A percentile compares a stretch with the other conserved stretches of the same genome.
Conservation (phyloP, 2,329 filamentous ascomycete genomes). For the Colletotrichum karsti region DNA sequence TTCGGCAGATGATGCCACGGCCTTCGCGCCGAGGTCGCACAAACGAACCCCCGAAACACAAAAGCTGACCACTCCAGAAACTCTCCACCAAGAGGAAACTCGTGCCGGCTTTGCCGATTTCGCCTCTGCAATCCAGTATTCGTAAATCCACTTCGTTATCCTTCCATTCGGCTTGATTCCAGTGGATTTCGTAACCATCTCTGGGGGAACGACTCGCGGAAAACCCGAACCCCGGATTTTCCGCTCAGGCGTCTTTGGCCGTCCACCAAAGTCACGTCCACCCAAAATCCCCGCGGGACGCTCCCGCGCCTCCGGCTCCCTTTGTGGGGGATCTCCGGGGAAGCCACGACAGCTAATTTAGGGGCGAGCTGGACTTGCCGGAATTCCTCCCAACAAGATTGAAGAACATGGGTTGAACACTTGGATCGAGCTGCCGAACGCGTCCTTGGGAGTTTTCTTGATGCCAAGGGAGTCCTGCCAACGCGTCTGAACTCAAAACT, state of each 20-base stretch:
- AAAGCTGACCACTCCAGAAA: background rate
- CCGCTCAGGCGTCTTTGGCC: background rate
- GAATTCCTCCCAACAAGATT: background rate
- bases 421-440: slow-evolving; percentile 6
- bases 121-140: background rate
- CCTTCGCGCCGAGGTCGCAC: slow-evolving; percentile 10
- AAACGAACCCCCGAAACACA: background rate
- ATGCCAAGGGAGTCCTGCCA: background rate
- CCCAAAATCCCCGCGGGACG: slow-evolving; percentile 1
- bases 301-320: slow-evolving; percentile 4
- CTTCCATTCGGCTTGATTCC: background rate
- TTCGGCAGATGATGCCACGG: background rate
- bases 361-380: slow-evolving; percentile 3
- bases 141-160: background rate
- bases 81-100: background rate
- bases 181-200: background rate
- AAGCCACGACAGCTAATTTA: background rate
- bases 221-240: background rate
- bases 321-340: slow-evolving; percentile 26
- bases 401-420: slow-evolving; percentile 15
- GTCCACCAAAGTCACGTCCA: slow-evolving; percentile 8
- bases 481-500: background rate
- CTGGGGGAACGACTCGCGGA: background rate
- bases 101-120: slow-evolving; percentile 5
- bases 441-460: background rate